These are phyloP conservation scores for Rasamsonia emersonii DNA, from an alignment of 2,329 filamentous ascomycete genomes.

Conservation along the genomic window DNA sequence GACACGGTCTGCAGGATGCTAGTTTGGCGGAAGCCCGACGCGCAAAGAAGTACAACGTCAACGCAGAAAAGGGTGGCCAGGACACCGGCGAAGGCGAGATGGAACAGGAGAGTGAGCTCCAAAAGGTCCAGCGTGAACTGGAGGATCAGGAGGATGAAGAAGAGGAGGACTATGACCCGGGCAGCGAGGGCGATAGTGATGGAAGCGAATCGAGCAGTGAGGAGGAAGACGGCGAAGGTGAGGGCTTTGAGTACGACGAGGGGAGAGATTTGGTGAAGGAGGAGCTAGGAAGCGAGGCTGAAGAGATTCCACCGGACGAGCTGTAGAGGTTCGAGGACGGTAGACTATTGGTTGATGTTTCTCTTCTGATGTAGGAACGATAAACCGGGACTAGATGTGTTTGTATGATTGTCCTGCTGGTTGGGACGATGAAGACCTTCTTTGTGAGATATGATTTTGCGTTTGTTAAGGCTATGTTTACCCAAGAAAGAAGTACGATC, in stretches of 20 bases:
- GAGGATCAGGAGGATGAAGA: constrained; percentile 41
- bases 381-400: too few relatives aligned
- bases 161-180: constrained; percentile 44
- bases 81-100: constrained; percentile 16
- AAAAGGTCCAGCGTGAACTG: constrained; percentile 50
- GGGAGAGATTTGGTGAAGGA: constrained; percentile 28
- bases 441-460: too few relatives aligned
- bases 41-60: constrained; percentile 51
- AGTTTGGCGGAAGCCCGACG: constrained; percentile 52
- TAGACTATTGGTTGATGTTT: too few relatives aligned
- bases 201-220: constrained; percentile 38
- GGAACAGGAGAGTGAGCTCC: constrained; percentile 46
- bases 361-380: too few relatives aligned
- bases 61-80: constrained; percentile 27
- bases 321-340: too few relatives aligned
- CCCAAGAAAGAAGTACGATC: too few relatives aligned
- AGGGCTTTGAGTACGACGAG: constrained; percentile 20
- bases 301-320: constrained; percentile 26
- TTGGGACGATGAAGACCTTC: too few relatives aligned
- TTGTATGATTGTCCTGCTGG: too few relatives aligned
- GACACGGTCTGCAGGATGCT: constrained; percentile 53
- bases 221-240: constrained; percentile 26
- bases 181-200: constrained; percentile 40
- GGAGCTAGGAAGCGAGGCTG: constrained; percentile 36
- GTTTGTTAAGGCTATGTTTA: too few relatives aligned